Percentiles rank a stretch among this genome's conserved stretches.
Evolutionary conservation across 768 basidiomycete species (phyloP).

Genomic region (Saitozyma sp.): DNA sequence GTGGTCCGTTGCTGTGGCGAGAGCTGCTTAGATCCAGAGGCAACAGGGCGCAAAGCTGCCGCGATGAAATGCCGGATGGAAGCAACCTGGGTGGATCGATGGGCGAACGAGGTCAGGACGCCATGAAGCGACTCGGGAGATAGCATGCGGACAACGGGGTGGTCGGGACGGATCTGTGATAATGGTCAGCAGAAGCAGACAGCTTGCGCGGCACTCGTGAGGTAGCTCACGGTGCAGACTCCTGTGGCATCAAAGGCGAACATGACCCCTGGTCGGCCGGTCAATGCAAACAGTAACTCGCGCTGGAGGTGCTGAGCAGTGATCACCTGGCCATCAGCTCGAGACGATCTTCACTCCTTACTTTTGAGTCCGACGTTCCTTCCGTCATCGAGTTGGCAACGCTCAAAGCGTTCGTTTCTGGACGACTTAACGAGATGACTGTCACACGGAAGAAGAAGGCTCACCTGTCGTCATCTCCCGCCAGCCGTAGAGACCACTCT

Average conservation of each 20-base stretch:
- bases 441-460: background rate
- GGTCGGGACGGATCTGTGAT: background rate
- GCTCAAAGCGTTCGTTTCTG: no score
- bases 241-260: slow-evolving; percentile 12
- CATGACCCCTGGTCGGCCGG: slow-evolving; percentile 30
- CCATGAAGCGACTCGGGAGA: slow-evolving; percentile 14
- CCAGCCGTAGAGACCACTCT: slow-evolving; percentile 33
- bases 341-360: background rate
- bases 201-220: background rate
- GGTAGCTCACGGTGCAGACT: slow-evolving; percentile 2
- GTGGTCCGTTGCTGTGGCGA: no score
- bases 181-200: background rate
- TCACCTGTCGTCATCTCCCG: slow-evolving; percentile 28
- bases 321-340: slow-evolving; percentile 19
- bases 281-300: slow-evolving; percentile 36
- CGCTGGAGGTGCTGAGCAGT: slow-evolving; percentile 30
- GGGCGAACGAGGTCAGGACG: slow-evolving; percentile 10
- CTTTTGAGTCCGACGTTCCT: background rate
- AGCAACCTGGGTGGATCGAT: slow-evolving; percentile 12
- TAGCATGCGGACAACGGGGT: slow-evolving; percentile 6
- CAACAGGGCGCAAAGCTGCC: no score
- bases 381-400: no score
- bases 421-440: no score
- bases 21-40: background rate
- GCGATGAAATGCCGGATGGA: slow-evolving; percentile 2